Percentiles rank a stretch among this genome's conserved stretches.
These are phyloP conservation scores for Drechslerella dactyloides DNA, from an alignment of 2,329 filamentous ascomycete species.

Conservation along the genomic window DNA sequence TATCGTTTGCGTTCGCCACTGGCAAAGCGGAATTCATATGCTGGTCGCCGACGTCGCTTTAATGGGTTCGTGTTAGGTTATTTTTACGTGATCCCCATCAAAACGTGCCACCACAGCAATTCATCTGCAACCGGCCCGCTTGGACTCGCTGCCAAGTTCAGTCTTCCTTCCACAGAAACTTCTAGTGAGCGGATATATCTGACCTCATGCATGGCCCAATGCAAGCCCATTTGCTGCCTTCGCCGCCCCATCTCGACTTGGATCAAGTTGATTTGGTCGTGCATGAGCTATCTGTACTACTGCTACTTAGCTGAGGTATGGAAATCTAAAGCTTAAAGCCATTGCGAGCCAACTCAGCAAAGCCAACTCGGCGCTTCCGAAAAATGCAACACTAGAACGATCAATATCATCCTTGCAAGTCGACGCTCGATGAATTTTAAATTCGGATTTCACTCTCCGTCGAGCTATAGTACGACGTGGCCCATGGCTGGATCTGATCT, in stretches of 20 bases:
- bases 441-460: no score
- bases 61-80: conserved; percentile 45
- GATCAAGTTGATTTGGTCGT: neutral
- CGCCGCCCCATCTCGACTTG: neutral
- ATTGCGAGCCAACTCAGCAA: neutral
- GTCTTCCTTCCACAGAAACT: neutral
- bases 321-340: no score
- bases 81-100: conserved; percentile 47
- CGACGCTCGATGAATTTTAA: no score
- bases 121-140: conserved; percentile 12
- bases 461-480: no score
- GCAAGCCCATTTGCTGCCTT: neutral
- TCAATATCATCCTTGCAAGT: no score
- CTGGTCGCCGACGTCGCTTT: conserved; percentile 40
- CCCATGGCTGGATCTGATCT: no score
- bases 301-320: no score
- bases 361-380: neutral
- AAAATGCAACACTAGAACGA: neutral
- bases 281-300: no score
- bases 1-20: neutral
- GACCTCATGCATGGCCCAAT: neutral
- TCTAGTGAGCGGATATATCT: neutral
- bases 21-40: neutral
- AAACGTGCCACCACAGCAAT: neutral
- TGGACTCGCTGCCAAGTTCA: conserved; percentile 11